Evolutionary conservation across 257 asterid genomes (phyloP), one percentile per base, ranked within the genome.

Genomic region (Coffea canephora): DNA sequence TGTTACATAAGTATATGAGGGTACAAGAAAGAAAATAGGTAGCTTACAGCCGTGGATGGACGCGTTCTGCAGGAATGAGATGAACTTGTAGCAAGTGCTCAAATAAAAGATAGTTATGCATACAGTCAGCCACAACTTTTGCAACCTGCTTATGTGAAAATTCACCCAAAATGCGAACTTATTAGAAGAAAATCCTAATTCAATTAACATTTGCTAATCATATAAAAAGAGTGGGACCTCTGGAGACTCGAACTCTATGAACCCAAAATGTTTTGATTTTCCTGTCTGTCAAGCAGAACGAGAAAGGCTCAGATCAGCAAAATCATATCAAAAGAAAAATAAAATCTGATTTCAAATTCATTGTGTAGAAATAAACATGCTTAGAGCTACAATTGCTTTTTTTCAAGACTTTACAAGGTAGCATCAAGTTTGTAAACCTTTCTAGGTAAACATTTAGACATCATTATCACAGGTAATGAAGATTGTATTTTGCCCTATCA

Each of bases 191-290:
- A 54, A 8, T 21, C 62, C 27, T 23, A 27, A 75, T 62, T 77
- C 69, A 21, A 23, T 48, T 41, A 78, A 61, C 39, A 59, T 71
- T 62, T 0, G 5, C 25, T 62, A 67, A 27, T 61, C 52, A 50
- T n/a, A 49, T 65, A 70, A 50, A 50, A 64, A 21, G 72, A 85
- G 78, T 52, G 65, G 83, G 71, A 95, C 99, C 99, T 95, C 99
- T 4, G 96, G 93, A 62, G 98, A 93, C 82, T 88, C 91, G 65
- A 93, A 95, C 77, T 95, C 96, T 55, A 93, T 91, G 91, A 93
- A 93, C 77, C 98, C 99, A 85, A 87, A 95, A 86, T 95, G 98
- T 91, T 88, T 93, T 34, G 97, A 91, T 84, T 93, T 95, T 77
- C 97, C 99, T 0, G 98, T 95, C 98, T 95, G 96, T 82, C 59